phyloP scores from a whole-genome alignment of 768 basidiomycete species.

The Auricularia heimuer region DNA sequence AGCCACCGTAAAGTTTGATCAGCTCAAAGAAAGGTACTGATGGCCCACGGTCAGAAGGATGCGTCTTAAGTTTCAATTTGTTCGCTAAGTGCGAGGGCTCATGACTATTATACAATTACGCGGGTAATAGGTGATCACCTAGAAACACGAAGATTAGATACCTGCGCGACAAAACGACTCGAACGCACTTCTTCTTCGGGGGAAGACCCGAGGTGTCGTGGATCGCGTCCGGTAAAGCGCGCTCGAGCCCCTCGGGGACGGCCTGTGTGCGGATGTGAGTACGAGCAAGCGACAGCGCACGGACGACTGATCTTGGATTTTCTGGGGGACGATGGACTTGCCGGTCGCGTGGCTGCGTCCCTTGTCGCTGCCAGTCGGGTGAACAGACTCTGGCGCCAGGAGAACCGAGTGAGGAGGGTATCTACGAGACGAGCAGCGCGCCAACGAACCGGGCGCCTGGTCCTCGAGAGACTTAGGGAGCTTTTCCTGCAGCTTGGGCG shows the following conservation, averaged over 20 bases:
- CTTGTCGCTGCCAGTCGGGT: background rate
- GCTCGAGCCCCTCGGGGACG: background rate
- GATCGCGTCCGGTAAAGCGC: background rate
- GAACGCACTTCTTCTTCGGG: background rate
- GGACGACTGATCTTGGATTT: background rate
- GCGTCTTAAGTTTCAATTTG: too few species aligned
- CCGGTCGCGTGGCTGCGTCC: background rate
- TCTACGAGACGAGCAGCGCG: background rate
- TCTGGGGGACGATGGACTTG: background rate
- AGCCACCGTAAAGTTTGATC: too few species aligned
- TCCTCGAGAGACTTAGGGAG: background rate
- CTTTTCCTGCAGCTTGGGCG: background rate
- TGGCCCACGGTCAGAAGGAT: too few species aligned
- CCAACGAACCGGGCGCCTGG: background rate
- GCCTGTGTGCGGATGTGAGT: background rate
- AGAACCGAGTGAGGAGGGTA: too few species aligned
- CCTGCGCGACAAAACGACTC: too few species aligned
- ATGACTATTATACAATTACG: too few species aligned
- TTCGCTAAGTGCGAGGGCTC: too few species aligned
- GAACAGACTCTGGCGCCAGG: background rate
- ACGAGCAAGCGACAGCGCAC: background rate
- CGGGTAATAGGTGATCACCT: too few species aligned
- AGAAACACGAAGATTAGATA: too few species aligned
- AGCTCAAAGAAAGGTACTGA: too few species aligned
- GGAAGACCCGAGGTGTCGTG: conserved; percentile 1